Percentiles rank a stretch among this genome's conserved stretches.
Conservation (phyloP, 208 protist genomes). For the Novymonas esmeraldas region DNA sequence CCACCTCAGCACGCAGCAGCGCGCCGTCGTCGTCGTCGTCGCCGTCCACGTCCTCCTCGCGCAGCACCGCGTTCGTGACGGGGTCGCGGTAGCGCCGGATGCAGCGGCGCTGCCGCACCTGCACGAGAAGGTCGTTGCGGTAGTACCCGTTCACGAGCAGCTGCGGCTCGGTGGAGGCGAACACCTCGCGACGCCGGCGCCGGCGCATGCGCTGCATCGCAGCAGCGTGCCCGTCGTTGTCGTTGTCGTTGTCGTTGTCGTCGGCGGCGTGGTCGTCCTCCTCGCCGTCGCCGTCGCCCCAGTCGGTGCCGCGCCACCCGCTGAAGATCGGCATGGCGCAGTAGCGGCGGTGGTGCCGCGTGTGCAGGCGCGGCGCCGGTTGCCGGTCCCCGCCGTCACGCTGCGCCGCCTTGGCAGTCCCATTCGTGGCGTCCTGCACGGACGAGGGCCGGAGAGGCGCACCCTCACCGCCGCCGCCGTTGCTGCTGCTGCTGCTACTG, state of each 20-base stretch:
- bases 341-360: conserved; percentile 32
- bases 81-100: conserved; percentile 55
- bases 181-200: conserved; percentile 50
- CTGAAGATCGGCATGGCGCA: conserved; percentile 36
- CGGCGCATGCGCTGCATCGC: neutral
- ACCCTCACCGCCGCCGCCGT: conserved; percentile 1
- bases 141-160: conserved; percentile 68
- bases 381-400: neutral
- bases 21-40: neutral
- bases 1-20: conserved; percentile 37
- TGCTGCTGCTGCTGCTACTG: neutral
- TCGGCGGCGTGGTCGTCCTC: neutral
- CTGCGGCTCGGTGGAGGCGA: conserved; percentile 74
- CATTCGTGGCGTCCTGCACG: neutral
- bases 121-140: conserved; percentile 77
- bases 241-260: neutral
- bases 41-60: conserved; percentile 33
- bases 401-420: neutral
- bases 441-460: neutral
- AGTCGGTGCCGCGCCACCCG: conserved; percentile 41
- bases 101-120: conserved; percentile 44
- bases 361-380: conserved; percentile 9
- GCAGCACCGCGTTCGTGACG: conserved; percentile 51
- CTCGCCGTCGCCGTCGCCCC: conserved; percentile 8
- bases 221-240: neutral